Percentiles rank a stretch among this genome's conserved stretches.
These are phyloP conservation scores for Mentha longifolia DNA, from an alignment of 257 asterid genomes.

Conservation along the genomic window DNA sequence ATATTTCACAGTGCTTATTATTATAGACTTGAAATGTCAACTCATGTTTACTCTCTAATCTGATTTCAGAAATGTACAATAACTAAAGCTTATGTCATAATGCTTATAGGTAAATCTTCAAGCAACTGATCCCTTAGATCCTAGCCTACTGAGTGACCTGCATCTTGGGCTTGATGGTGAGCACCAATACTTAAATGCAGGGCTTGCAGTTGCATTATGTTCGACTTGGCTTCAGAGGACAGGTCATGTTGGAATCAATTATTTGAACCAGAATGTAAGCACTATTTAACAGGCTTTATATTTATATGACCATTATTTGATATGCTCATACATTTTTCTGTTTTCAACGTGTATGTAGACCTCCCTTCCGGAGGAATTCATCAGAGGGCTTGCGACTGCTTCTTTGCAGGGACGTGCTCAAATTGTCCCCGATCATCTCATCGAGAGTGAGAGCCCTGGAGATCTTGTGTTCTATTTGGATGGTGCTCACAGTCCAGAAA, in stretches of 20 bases:
- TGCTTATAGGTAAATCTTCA: constrained; percentile 75
- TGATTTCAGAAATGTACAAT: neutral
- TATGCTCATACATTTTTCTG: constrained; percentile 21
- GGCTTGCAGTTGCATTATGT: constrained; percentile 91
- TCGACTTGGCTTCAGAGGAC: constrained; percentile 94
- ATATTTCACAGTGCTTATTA: neutral
- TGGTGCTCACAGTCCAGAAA: constrained; percentile 99
- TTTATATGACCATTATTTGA: constrained; percentile 17
- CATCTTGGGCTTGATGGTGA: constrained; percentile 97
- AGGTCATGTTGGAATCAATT: constrained; percentile 77
- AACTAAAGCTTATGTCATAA: constrained; percentile 32
- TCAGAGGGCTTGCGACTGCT: constrained; percentile 78
- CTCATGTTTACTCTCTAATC: neutral
- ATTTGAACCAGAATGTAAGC: constrained; percentile 76
- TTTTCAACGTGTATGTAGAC: constrained; percentile 48
- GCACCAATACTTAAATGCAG: constrained; percentile 94
- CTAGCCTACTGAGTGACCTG: constrained; percentile 60
- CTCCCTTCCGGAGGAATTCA: constrained; percentile 84
- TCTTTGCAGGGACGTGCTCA: constrained; percentile 96
- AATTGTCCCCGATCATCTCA: constrained; percentile 68
- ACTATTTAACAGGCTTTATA: constrained; percentile 21
- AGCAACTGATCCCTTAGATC: constrained; percentile 78
- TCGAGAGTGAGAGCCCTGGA: constrained; percentile 66
- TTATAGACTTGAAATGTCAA: neutral
- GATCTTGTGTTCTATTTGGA: constrained; percentile 88